phyloP scores from a whole-genome alignment of 1,139 yeast species.

The Pichia cactophila region DNA sequence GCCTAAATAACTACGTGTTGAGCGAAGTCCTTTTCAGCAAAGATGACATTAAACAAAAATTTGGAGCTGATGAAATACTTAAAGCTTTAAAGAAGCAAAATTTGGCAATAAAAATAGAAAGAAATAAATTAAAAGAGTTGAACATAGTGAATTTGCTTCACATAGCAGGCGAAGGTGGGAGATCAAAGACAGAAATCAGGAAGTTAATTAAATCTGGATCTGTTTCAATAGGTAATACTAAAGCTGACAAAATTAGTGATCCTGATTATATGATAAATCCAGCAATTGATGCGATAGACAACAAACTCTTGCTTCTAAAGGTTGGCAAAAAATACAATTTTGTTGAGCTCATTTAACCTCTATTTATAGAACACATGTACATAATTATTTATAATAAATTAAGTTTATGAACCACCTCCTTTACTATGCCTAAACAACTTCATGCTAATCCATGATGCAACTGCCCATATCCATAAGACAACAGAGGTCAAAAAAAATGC shows the following conservation, averaged over 20 bases:
- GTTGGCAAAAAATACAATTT: slow-evolving; percentile 69
- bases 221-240: slow-evolving; percentile 57
- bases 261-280: slow-evolving; percentile 40
- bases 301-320: slow-evolving; percentile 54
- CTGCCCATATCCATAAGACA: slow-evolving; percentile 71
- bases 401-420: slow-evolving; percentile 34
- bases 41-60: slow-evolving; percentile 27
- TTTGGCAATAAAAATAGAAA: slow-evolving; percentile 39
- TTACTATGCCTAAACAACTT: slow-evolving; percentile 70
- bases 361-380: slow-evolving; percentile 1
- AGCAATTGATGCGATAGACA: slow-evolving; percentile 49
- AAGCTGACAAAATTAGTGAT: slow-evolving; percentile 43
- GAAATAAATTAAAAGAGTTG: slow-evolving; percentile 25
- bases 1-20: slow-evolving; percentile 32
- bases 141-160: slow-evolving; percentile 19
- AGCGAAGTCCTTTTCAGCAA: slow-evolving; percentile 26
- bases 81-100: slow-evolving; percentile 56
- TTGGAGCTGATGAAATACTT: slow-evolving; percentile 48
- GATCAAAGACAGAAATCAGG: slow-evolving; percentile 43
- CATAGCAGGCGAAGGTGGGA: slow-evolving; percentile 22
- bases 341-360: slow-evolving; percentile 34
- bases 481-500: slow-evolving; percentile 49
- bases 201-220: slow-evolving; percentile 67
- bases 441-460: slow-evolving; percentile 70
- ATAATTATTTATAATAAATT: not conserved